phyloP scores from a whole-genome alignment of 2,329 filamentous ascomycete genomes.

The Pseudogymnoascus verrucosus region DNA sequence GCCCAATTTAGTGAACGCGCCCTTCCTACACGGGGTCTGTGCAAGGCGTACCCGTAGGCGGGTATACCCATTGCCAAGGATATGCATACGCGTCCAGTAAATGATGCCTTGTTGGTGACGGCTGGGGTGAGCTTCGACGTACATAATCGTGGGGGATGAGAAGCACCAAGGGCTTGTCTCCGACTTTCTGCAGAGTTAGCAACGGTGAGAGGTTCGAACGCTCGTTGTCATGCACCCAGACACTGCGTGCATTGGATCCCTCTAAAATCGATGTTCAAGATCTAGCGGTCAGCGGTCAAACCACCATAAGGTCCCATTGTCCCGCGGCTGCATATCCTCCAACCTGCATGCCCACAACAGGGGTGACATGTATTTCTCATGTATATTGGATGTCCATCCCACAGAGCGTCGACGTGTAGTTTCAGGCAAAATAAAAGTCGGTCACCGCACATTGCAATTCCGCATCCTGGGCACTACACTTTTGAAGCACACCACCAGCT shows the following conservation, averaged over 20 bases:
- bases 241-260: not conserved
- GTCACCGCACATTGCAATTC: not conserved
- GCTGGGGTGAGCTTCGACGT: not conserved
- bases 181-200: slow-evolving; percentile 6
- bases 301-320: slow-evolving; percentile 1
- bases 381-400: not conserved
- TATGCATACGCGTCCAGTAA: not conserved
- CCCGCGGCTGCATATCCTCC: not conserved
- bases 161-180: not conserved
- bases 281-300: slow-evolving; percentile 4
- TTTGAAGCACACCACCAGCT: not conserved
- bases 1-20: not conserved
- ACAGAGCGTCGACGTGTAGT: not conserved
- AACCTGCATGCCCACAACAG: not conserved
- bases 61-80: slow-evolving; percentile 2
- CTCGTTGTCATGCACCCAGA: not conserved
- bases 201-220: not conserved
- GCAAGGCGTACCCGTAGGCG: not conserved
- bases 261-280: not conserved
- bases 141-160: not conserved
- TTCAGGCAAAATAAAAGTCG: slow-evolving; percentile 1
- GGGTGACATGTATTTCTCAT: not conserved
- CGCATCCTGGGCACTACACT: not conserved
- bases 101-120: not conserved
- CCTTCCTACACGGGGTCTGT: not conserved